phyloP scores from a whole-genome alignment of 306 rosid species.

The Castanopsis chinensis region DNA sequence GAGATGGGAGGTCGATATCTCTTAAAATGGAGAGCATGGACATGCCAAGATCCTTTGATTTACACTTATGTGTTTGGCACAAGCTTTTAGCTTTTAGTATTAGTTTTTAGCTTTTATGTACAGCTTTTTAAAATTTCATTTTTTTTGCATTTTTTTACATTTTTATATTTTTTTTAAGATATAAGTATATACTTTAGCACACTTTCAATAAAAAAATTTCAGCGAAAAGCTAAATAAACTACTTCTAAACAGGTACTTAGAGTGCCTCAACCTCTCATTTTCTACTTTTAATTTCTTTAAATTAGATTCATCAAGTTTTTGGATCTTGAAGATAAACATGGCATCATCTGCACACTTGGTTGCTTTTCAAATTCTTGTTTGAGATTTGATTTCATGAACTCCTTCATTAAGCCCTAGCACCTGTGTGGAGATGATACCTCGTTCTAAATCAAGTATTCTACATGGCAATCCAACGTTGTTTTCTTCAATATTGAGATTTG shows the following conservation, averaged over 20 bases:
- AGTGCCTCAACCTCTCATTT: conserved; percentile 54
- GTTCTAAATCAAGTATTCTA: conserved; percentile 24
- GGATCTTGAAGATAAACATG: conserved; percentile 24
- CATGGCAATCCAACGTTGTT: conserved; percentile 27
- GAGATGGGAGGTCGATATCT: conserved; percentile 58
- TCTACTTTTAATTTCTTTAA: conserved; percentile 53
- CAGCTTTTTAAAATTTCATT: no score
- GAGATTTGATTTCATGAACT: conserved; percentile 49
- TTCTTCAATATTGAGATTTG: conserved; percentile 67
- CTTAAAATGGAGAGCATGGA: conserved; percentile 39
- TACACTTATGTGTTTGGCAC: conserved; percentile 20
- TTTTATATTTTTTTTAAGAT: no score
- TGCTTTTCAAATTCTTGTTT: conserved; percentile 54
- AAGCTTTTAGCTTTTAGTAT: no score
- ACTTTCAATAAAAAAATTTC: accelerated
- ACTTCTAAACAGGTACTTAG: background rate
- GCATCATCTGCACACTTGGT: conserved; percentile 22
- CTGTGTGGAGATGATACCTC: conserved; percentile 69
- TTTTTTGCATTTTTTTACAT: no score
- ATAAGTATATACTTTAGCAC: no score
- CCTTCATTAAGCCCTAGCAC: conserved; percentile 53
- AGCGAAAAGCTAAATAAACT: no score
- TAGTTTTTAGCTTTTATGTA: no score
- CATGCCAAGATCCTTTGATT: conserved; percentile 81
- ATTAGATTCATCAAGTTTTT: conserved; percentile 40